phyloP scores from a whole-genome alignment of 2,329 filamentous ascomycete genomes.

The Boeremia lycopersici region DNA sequence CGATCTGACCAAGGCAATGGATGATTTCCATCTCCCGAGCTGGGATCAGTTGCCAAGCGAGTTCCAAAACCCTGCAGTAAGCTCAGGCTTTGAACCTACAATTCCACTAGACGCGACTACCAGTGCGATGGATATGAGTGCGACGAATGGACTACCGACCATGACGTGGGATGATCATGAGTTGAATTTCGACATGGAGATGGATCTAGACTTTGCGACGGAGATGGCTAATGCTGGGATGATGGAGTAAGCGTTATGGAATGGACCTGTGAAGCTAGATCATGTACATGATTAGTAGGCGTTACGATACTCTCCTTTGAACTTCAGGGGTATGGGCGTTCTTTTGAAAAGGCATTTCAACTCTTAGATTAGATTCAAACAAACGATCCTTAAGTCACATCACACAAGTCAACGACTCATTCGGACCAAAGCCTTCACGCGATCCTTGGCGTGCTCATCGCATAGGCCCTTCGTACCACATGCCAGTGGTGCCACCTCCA shows the following conservation, averaged over 20 bases:
- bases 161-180: slow-evolving; percentile 41
- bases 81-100: slow-evolving; percentile 22
- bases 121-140: slow-evolving; percentile 11
- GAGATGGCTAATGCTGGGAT: slow-evolving; percentile 14
- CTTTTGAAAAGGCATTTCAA: not conserved
- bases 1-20: slow-evolving; percentile 1
- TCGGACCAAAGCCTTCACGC: not conserved
- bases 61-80: slow-evolving; percentile 33
- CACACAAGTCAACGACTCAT: too few species aligned
- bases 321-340: not conserved
- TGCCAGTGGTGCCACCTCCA: not conserved
- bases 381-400: too few species aligned
- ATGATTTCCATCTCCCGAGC: slow-evolving; percentile 31
- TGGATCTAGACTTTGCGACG: slow-evolving; percentile 31
- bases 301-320: not conserved
- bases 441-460: not conserved
- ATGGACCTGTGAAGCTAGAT: not conserved
- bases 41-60: slow-evolving; percentile 37
- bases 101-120: slow-evolving; percentile 23
- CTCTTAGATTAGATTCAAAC: too few species aligned
- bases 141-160: slow-evolving; percentile 1
- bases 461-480: not conserved
- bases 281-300: not conserved
- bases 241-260: not conserved
- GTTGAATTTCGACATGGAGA: slow-evolving; percentile 40